phyloP scores from a whole-genome alignment of 306 rosid species.

The Abrus precatorius region DNA sequence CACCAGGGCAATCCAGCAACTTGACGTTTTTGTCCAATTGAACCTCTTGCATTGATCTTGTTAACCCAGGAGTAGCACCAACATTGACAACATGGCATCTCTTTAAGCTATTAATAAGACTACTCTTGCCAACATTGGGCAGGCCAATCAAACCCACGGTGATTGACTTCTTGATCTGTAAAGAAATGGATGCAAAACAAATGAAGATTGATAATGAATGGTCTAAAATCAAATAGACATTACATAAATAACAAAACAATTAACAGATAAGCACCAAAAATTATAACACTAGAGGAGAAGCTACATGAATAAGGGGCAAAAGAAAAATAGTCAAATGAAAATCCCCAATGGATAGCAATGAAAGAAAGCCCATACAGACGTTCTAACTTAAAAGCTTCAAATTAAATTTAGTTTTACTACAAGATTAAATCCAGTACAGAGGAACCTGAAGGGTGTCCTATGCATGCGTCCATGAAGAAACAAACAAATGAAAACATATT shows the following conservation, averaged over 20 bases:
- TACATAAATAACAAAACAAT: neutral
- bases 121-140: conserved; percentile 99
- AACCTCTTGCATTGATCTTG: conserved; percentile 94
- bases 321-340: conserved; percentile 5
- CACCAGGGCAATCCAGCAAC: conserved; percentile 97
- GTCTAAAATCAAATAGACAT: conserved; percentile 7
- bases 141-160: conserved; percentile 95
- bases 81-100: conserved; percentile 81
- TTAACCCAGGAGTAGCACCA: conserved; percentile 91
- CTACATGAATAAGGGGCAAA: neutral
- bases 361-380: neutral
- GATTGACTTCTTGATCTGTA: conserved; percentile 89
- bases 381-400: conserved; percentile 14
- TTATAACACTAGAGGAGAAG: conserved; percentile 18
- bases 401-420: neutral
- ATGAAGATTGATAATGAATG: conserved; percentile 23
- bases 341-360: conserved; percentile 14
- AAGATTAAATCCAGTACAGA: neutral
- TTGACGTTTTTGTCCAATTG: conserved; percentile 89
- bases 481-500: conserved; percentile 1
- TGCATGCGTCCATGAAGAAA: neutral
- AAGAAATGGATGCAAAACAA: conserved; percentile 35
- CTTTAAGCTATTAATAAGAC: conserved; percentile 90
- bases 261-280: conserved; percentile 15
- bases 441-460: neutral